phyloP scores from a whole-genome alignment of 2,329 filamentous ascomycete species.

The Trichoderma asperellum region DNA sequence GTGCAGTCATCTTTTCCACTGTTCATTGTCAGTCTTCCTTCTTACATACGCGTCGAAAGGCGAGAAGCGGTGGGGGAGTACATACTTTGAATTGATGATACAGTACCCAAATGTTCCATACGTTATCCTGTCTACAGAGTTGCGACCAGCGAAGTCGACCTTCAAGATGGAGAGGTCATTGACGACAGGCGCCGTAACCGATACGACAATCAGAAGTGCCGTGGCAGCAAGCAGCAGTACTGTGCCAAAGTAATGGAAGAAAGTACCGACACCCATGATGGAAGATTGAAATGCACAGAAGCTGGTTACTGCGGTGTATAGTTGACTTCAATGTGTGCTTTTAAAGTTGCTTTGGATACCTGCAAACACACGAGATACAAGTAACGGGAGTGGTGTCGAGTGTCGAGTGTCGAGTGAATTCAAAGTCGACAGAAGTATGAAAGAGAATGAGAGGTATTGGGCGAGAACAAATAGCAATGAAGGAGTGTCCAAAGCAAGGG shows the following conservation, averaged over 20 bases:
- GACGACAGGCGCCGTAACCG: slow-evolving; percentile 63
- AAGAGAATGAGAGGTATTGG: slow-evolving; percentile 15
- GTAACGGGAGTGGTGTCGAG: background rate
- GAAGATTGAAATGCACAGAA: slow-evolving; percentile 2
- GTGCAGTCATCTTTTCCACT: slow-evolving; percentile 54
- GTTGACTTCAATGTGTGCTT: background rate
- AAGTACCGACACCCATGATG: slow-evolving; percentile 53
- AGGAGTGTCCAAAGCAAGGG: slow-evolving; percentile 19
- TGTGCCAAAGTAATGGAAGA: slow-evolving; percentile 61
- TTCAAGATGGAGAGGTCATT: slow-evolving; percentile 58
- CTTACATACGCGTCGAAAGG: background rate
- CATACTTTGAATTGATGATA: slow-evolving; percentile 37
- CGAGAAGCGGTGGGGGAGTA: background rate
- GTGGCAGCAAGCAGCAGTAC: slow-evolving; percentile 59
- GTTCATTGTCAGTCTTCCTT: background rate
- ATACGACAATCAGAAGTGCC: slow-evolving; percentile 61
- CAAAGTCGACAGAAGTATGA: background rate
- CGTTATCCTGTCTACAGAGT: slow-evolving; percentile 45
- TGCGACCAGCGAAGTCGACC: slow-evolving; percentile 50
- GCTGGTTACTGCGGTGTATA: background rate
- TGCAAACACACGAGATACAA: background rate
- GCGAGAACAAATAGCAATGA: slow-evolving; percentile 12
- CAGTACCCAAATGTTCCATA: slow-evolving; percentile 68
- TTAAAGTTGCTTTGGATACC: background rate
- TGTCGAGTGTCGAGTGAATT: background rate